Conservation (phyloP, 192 early-diverging fungal genomes). For the Backusella liffmaniae region DNA sequence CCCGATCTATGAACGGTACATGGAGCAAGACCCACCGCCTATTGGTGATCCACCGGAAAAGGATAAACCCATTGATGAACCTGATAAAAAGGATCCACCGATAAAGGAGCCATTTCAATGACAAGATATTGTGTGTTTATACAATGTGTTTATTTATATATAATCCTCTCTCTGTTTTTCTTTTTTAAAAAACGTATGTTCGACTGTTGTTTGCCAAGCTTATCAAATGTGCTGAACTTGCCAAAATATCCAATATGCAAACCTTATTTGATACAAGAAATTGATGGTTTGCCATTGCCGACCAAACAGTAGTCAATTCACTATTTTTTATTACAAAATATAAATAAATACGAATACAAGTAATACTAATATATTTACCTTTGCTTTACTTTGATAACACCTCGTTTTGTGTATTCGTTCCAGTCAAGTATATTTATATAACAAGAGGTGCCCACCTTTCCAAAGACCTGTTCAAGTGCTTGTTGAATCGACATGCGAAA, state of each 20-base stretch:
- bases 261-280: constrained; percentile 19
- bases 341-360: not conserved
- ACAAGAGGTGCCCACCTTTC: constrained; percentile 23
- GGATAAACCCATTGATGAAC: not conserved
- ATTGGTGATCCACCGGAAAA: not conserved
- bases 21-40: not conserved
- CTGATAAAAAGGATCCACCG: not conserved
- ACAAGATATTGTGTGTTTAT: not conserved
- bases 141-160: no score
- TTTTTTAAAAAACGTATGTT: not conserved
- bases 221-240: constrained; percentile 25
- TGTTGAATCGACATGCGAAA: constrained; percentile 34
- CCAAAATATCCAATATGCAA: constrained; percentile 26
- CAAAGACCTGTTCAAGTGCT: constrained; percentile 21
- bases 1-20: no score
- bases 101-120: not conserved
- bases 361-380: constrained; percentile 13
- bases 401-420: constrained; percentile 21
- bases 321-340: constrained; percentile 4
- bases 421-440: constrained; percentile 34
- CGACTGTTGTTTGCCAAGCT: constrained; percentile 19
- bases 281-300: constrained; percentile 18
- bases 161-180: not conserved
- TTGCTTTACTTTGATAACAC: constrained; percentile 30
- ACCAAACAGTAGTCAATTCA: constrained; percentile 26